Conservation (phyloP, 306 rosid species). For the Myrica gale region DNA sequence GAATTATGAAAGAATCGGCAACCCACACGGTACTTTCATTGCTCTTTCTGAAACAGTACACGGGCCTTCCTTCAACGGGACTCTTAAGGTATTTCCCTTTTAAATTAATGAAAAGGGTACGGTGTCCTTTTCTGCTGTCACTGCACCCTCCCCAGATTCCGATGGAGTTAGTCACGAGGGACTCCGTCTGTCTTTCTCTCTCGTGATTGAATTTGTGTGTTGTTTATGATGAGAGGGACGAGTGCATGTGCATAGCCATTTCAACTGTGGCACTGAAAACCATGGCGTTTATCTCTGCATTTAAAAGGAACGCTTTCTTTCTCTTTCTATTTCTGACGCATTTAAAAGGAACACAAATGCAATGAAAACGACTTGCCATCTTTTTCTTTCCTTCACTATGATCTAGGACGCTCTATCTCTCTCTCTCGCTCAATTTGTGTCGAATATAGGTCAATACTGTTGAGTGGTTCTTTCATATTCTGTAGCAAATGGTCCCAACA, state of each 20-base stretch:
- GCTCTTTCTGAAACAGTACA: not conserved
- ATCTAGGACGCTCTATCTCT: not conserved
- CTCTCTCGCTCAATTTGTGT: constrained; percentile 17
- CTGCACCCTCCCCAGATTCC: constrained; percentile 26
- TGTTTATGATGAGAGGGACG: constrained; percentile 73
- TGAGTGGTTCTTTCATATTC: not conserved
- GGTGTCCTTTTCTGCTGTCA: constrained; percentile 31
- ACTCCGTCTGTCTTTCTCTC: not conserved
- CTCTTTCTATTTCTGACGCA: not conserved
- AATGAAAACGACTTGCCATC: constrained; percentile 63
- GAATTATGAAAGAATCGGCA: constrained; percentile 35
- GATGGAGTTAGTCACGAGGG: constrained; percentile 25
- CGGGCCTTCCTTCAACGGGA: constrained; percentile 2
- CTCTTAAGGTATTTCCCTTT: not conserved
- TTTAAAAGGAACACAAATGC: constrained; percentile 56
- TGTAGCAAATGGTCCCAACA: constrained; percentile 34
- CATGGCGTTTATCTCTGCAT: constrained; percentile 49
- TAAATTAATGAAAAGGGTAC: constrained; percentile 35
- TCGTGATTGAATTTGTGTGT: constrained; percentile 22
- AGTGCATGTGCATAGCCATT: constrained; percentile 47
- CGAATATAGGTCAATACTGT: not conserved
- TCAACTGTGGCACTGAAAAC: constrained; percentile 97
- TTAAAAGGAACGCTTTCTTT: constrained; percentile 38
- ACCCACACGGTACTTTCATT: constrained; percentile 17
- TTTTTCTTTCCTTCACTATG: constrained; percentile 4